These are phyloP conservation scores for Capsella bursapastoris DNA, from an alignment of 345 rosid genomes.

Conservation along the genomic window DNA sequence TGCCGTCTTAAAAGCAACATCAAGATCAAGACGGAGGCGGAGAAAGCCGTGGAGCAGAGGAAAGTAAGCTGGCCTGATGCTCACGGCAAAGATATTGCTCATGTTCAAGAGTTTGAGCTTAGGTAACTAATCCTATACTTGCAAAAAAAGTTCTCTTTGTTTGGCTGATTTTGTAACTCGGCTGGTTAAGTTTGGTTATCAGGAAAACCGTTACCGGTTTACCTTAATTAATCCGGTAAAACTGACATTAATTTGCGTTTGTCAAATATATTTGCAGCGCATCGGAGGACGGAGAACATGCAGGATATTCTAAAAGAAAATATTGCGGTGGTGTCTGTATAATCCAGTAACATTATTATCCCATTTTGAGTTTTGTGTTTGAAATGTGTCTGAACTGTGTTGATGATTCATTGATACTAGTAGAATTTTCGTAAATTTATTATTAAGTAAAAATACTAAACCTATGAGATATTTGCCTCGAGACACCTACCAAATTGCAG, in stretches of 20 bases:
- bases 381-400: constrained; percentile 10
- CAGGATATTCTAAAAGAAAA: constrained; percentile 44
- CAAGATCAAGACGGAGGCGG: constrained; percentile 47
- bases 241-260: constrained; percentile 16
- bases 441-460: neutral
- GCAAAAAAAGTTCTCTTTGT: neutral
- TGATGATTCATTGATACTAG: neutral
- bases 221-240: neutral
- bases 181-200: neutral
- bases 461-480: neutral
- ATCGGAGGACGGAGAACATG: constrained; percentile 71
- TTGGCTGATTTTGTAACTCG: neutral
- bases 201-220: constrained; percentile 13
- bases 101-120: constrained; percentile 71
- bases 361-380: neutral
- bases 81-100: constrained; percentile 77
- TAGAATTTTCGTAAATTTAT: neutral
- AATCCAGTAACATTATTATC: constrained; percentile 55
- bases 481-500: constrained; percentile 11
- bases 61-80: constrained; percentile 87
- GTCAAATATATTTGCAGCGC: constrained; percentile 42
- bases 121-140: constrained; percentile 56
- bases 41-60: constrained; percentile 50
- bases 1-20: constrained; percentile 64
- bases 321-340: constrained; percentile 66